Conservation (phyloP, 2,329 filamentous ascomycete genomes). For the Pseudomassariella vexata region DNA sequence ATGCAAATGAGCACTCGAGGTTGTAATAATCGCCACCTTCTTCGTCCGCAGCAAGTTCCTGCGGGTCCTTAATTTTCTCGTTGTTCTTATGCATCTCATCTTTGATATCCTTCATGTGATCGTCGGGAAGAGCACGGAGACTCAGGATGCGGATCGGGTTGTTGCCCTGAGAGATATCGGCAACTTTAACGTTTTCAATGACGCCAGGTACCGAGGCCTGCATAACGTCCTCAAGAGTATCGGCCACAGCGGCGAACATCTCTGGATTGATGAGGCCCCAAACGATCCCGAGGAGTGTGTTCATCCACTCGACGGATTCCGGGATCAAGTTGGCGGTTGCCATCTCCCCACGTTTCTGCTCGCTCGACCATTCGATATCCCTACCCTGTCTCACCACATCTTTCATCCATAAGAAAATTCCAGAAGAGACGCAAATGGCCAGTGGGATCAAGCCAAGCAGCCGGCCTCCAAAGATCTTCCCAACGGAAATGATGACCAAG, state of each 20-base stretch:
- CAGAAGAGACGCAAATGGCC: constrained; percentile 64
- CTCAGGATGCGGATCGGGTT: constrained; percentile 87
- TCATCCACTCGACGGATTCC: constrained; percentile 95
- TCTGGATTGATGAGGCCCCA: constrained; percentile 95
- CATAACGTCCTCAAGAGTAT: constrained; percentile 63
- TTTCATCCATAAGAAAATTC: constrained; percentile 84
- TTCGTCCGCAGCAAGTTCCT: constrained; percentile 83
- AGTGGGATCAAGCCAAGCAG: constrained; percentile 73
- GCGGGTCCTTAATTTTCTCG: constrained; percentile 73
- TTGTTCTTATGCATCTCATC: constrained; percentile 74
- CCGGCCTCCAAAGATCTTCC: constrained; percentile 72
- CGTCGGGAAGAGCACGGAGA: constrained; percentile 77
- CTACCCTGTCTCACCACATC: constrained; percentile 77
- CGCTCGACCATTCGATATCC: constrained; percentile 81
- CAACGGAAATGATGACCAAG: constrained; percentile 67
- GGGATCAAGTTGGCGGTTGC: constrained; percentile 85
- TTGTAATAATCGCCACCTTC: constrained; percentile 93
- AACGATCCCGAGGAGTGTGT: constrained; percentile 74
- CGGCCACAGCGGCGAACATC: constrained; percentile 88
- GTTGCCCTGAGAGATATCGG: constrained; percentile 88
- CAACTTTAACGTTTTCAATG: constrained; percentile 91
- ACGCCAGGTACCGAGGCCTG: constrained; percentile 77
- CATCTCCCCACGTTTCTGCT: constrained; percentile 77
- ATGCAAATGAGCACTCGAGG: constrained; percentile 82
- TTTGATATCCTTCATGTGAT: constrained; percentile 75